These are phyloP conservation scores for Kingdonia uniflora DNA, from an alignment of 164 flowering plant species.

Conservation along the genomic window DNA sequence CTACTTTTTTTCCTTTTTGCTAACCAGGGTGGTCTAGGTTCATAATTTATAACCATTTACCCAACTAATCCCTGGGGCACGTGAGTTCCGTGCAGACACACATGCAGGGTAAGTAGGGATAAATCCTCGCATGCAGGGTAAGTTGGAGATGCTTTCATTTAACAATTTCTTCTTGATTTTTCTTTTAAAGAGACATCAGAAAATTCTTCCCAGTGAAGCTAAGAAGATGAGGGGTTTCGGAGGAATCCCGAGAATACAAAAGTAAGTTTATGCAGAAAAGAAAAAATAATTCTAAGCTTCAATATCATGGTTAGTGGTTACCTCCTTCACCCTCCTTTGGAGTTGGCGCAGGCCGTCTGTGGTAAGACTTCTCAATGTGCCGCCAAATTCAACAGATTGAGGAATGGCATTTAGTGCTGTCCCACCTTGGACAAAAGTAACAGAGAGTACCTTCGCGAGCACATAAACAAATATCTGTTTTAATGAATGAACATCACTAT, in stretches of 20 bases:
- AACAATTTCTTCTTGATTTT: too few relatives aligned
- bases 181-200: too few relatives aligned
- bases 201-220: too few relatives aligned
- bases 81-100: too few relatives aligned
- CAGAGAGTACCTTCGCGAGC: conserved; percentile 60
- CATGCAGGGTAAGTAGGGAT: too few relatives aligned
- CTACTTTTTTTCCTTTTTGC: not conserved
- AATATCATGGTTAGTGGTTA: conserved; percentile 15
- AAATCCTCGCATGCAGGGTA: too few relatives aligned
- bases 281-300: not conserved
- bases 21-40: too few relatives aligned
- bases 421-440: conserved; percentile 61
- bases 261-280: not conserved
- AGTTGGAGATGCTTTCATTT: too few relatives aligned
- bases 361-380: conserved; percentile 81
- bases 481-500: not conserved
- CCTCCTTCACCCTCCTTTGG: conserved; percentile 62
- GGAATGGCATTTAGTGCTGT: conserved; percentile 48
- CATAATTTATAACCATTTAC: too few relatives aligned
- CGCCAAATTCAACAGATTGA: conserved; percentile 52
- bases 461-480: not conserved
- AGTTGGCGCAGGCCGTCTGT: conserved; percentile 56
- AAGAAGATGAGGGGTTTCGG: too few relatives aligned
- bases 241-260: not conserved
- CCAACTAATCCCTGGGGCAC: too few relatives aligned